Base-by-base conservation (phyloP, 768 basidiomycete species). In the Boletus sp. region DNA sequence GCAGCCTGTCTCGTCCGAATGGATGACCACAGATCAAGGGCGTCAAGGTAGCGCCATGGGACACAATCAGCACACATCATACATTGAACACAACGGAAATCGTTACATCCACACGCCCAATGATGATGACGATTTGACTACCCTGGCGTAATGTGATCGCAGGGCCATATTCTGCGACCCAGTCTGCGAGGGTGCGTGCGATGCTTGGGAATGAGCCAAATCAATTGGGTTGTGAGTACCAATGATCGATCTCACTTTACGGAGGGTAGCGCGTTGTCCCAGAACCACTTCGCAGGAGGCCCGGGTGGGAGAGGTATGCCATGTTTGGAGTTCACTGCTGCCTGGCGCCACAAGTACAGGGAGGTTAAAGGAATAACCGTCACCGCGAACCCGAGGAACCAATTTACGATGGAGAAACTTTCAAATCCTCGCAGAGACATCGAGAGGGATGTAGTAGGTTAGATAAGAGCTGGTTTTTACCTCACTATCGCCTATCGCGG, bases 151-250 rank as follows among this genome's bases (percentile, higher is more conserved):
- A 61, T 0, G 79, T 72, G 54, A 84, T 77, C 1, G 85, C 72
- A 0, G 84, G 82, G 0, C 84, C 84, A 53, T 85, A 85, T 56
- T 77, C 62, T 50, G 79, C 71, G 2, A 79, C 77, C 77, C 79
- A 82, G 48, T 79, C 74, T 39, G 81, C 74, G 40, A 83, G 79
- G 6, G 53, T 59, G 25, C 21, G 57, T n/a, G 64, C 63, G 37
- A 64, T 51, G 13, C 58, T 67, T 13, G 6, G 5, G 29, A 15
- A 30, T 3, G 13, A 13, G 14, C 34, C 40, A 21, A 3, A 3
- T 27, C 10, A 23, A 45, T 6, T 8, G 2, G 32, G 34, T 30
- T 38, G 30, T 1, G 33, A 15, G 38, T 10, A 0, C 7, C 8
- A 17, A 21, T 14, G 14, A 9, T 19, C 23, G 17, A 9, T 49